Conservation (phyloP, 805 yeast genomes). For the Ogataea degrootiae region DNA sequence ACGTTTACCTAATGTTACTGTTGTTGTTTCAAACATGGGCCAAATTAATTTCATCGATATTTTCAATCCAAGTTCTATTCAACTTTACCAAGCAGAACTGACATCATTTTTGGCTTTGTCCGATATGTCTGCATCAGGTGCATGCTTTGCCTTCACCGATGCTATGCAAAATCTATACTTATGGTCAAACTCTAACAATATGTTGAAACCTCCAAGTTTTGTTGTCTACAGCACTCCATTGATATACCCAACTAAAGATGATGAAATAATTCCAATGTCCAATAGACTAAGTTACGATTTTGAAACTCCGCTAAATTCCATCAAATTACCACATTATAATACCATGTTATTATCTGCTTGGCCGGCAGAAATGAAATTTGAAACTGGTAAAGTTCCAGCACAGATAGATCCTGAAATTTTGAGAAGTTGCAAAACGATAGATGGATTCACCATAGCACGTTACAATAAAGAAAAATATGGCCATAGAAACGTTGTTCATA, state of each 20-base stretch:
- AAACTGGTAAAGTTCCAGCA: constrained; percentile 53
- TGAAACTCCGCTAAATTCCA: constrained; percentile 54
- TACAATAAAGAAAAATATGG: constrained; percentile 59
- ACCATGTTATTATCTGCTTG: constrained; percentile 75
- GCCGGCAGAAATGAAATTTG: constrained; percentile 61
- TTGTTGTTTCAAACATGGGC: constrained; percentile 72
- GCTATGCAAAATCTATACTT: constrained; percentile 55
- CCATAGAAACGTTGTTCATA: constrained; percentile 43
- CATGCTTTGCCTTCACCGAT: constrained; percentile 67
- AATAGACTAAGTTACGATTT: constrained; percentile 36
- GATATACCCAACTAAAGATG: constrained; percentile 45
- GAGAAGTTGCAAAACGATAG: constrained; percentile 32
- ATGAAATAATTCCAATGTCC: constrained; percentile 28
- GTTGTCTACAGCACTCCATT: constrained; percentile 40
- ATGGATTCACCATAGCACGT: constrained; percentile 36
- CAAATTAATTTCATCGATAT: constrained; percentile 83
- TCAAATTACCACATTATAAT: constrained; percentile 86
- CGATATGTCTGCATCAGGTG: constrained; percentile 68
- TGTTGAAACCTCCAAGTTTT: constrained; percentile 32
- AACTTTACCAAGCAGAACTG: constrained; percentile 63
- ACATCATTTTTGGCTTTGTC: constrained; percentile 41
- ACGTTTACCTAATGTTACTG: constrained; percentile 67
- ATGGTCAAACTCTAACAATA: constrained; percentile 55
- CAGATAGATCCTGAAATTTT: constrained; percentile 46
- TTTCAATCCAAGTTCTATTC: constrained; percentile 66